These are phyloP conservation scores for Parastagonospora nodorum DNA, from an alignment of 2,329 filamentous ascomycete genomes.

Conservation along the genomic window DNA sequence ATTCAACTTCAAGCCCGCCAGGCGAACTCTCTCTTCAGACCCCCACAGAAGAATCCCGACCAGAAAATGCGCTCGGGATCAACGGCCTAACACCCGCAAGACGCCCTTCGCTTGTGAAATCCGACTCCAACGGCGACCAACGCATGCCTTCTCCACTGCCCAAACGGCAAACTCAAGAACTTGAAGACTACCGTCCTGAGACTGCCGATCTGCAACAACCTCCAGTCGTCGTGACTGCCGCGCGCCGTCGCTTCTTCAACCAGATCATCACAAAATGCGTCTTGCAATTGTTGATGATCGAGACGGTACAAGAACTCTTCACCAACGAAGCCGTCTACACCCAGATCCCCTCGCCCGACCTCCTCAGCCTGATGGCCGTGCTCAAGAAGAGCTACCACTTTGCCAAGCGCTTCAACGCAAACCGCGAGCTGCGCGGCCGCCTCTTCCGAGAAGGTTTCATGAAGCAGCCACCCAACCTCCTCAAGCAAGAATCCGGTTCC, in stretches of 20 bases:
- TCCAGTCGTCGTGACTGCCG: constrained; percentile 88
- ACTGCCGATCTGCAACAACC: constrained; percentile 73
- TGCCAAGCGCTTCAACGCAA: constrained; percentile 95
- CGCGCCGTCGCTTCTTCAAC: constrained; percentile 95
- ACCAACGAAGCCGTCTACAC: constrained; percentile 94
- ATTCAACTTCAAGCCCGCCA: constrained; percentile 50
- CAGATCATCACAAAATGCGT: constrained; percentile 99
- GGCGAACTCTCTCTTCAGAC: constrained; percentile 42
- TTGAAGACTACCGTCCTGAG: constrained; percentile 88
- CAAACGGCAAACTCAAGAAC: constrained; percentile 49
- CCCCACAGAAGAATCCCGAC: constrained; percentile 30
- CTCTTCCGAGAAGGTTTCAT: constrained; percentile 99
- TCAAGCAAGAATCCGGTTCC: constrained; percentile 94
- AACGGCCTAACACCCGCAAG: constrained; percentile 45
- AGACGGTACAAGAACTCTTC: constrained; percentile 98
- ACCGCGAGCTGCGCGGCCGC: constrained; percentile 92
- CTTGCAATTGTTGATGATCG: constrained; percentile 96
- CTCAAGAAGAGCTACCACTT: constrained; percentile 97
- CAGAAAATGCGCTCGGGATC: constrained; percentile 52
- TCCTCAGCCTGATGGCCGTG: constrained; percentile 89
- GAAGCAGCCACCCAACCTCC: constrained; percentile 96
- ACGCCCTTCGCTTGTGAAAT: constrained; percentile 38
- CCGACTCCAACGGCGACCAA: constrained; percentile 33
- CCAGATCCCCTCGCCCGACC: constrained; percentile 86
- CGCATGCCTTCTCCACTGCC: constrained; percentile 40